A percentile compares a stretch with the other conserved stretches of the same genome.
These are phyloP conservation scores for Boechera stricta DNA, from an alignment of 345 rosid species.

Conservation along the genomic window DNA sequence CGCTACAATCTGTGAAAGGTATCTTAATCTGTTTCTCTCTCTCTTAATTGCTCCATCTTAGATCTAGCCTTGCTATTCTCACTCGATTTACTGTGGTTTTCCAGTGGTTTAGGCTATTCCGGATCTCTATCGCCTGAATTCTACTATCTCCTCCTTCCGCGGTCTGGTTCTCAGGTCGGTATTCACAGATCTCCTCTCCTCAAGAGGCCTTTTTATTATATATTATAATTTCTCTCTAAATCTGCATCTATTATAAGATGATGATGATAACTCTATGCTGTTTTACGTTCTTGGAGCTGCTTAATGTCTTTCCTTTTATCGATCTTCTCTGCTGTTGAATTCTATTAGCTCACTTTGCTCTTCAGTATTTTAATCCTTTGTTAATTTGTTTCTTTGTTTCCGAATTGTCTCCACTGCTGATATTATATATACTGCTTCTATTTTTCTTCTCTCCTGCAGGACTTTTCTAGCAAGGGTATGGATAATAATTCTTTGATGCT, in stretches of 20 bases:
- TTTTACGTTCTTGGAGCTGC: neutral
- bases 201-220: neutral
- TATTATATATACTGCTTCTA: neutral
- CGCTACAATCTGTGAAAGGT: neutral
- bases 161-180: neutral
- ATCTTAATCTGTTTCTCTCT: neutral
- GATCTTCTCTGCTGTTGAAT: too few species aligned
- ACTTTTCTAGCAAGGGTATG: conserved; percentile 14
- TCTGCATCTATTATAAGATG: neutral
- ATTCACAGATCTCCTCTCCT: neutral
- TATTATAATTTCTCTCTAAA: neutral
- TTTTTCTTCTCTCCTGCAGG: neutral
- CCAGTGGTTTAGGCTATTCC: conserved; percentile 3
- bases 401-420: neutral
- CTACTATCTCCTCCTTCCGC: neutral
- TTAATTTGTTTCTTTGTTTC: too few species aligned
- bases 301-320: too few species aligned
- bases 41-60: neutral
- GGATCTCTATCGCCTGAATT: conserved; percentile 29
- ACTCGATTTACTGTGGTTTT: conserved; percentile 23
- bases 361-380: too few species aligned
- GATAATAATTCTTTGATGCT: conserved; percentile 35
- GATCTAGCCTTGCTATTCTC: conserved; percentile 10
- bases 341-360: neutral
- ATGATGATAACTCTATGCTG: too few species aligned